These are phyloP conservation scores for Epichloe bromicola DNA, from an alignment of 2,329 filamentous ascomycete genomes.

Conservation along the genomic window DNA sequence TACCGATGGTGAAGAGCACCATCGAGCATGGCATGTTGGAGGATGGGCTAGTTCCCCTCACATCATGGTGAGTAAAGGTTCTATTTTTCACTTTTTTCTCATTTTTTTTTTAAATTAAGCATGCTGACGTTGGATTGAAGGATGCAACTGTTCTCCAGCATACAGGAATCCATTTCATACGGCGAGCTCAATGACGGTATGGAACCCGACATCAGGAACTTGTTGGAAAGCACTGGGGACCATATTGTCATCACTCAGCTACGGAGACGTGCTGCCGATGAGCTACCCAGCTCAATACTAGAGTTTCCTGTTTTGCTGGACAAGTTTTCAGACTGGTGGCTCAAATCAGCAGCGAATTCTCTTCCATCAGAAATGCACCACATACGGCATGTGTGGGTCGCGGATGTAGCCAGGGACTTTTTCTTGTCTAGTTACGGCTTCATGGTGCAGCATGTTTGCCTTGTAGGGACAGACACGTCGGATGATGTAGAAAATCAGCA, in stretches of 20 bases:
- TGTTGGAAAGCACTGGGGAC: constrained; percentile 16
- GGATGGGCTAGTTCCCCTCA: constrained; percentile 16
- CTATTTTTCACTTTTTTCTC: background rate
- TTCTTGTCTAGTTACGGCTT: constrained; percentile 23
- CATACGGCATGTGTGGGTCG: constrained; percentile 15
- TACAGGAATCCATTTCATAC: constrained; percentile 1
- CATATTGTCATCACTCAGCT: constrained; percentile 19
- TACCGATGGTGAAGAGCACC: constrained; percentile 14
- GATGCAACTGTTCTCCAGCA: constrained; percentile 13
- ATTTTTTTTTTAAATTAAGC: background rate
- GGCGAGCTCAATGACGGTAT: constrained; percentile 10
- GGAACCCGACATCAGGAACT: constrained; percentile 16
- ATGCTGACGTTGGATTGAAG: constrained; percentile 6
- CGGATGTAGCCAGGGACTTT: constrained; percentile 20
- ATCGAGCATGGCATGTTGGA: constrained; percentile 14
- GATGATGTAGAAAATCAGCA: constrained; percentile 6
- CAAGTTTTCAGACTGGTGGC: constrained; percentile 20
- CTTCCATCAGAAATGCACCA: constrained; percentile 14
- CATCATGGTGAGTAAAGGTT: constrained; percentile 19
- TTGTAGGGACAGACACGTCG: constrained; percentile 14
- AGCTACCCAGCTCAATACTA: constrained; percentile 13
- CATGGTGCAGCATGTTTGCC: constrained; percentile 19
- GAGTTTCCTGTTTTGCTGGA: constrained; percentile 16
- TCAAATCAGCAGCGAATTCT: constrained; percentile 13
- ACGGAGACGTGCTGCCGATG: constrained; percentile 12